Percentiles rank a stretch among this genome's conserved stretches.
Evolutionary conservation across 805 yeast genomes (phyloP).

Genomic region (Cyberlindnera petersonii): DNA sequence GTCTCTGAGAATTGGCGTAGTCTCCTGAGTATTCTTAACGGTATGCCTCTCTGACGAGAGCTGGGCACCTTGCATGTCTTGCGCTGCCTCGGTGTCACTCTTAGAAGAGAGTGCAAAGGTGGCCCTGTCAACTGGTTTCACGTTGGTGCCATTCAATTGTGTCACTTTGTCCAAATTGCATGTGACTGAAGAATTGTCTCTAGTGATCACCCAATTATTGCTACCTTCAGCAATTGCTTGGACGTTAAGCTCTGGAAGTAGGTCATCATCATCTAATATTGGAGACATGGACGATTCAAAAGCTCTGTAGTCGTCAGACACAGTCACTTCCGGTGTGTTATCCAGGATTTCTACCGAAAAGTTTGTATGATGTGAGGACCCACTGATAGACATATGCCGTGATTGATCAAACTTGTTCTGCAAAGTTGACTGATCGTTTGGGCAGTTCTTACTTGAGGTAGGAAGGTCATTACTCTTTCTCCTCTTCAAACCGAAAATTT

Average conservation of each 20-base stretch:
- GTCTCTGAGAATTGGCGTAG: background rate
- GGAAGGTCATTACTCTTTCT: slow-evolving; percentile 2
- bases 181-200: slow-evolving; percentile 24
- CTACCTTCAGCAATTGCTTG: slow-evolving; percentile 10
- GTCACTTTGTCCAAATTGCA: slow-evolving; percentile 14
- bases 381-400: background rate
- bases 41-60: background rate
- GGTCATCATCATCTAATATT: slow-evolving; percentile 24
- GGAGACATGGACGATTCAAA: slow-evolving; percentile 27
- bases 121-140: background rate
- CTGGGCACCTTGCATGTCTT: too few species aligned
- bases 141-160: slow-evolving; percentile 2
- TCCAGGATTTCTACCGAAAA: background rate
- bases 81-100: too few species aligned
- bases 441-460: background rate
- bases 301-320: slow-evolving; percentile 16
- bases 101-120: too few species aligned
- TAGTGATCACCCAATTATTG: slow-evolving; percentile 18
- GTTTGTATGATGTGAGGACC: background rate
- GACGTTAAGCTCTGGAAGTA: slow-evolving; percentile 7
- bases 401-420: slow-evolving; percentile 2
- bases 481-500: slow-evolving; percentile 18
- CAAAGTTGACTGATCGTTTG: background rate
- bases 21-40: background rate
- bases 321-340: slow-evolving; percentile 15